These are phyloP conservation scores for Trichoderma lentiforme DNA, from an alignment of 2,329 filamentous ascomycete species.

Conservation along the genomic window DNA sequence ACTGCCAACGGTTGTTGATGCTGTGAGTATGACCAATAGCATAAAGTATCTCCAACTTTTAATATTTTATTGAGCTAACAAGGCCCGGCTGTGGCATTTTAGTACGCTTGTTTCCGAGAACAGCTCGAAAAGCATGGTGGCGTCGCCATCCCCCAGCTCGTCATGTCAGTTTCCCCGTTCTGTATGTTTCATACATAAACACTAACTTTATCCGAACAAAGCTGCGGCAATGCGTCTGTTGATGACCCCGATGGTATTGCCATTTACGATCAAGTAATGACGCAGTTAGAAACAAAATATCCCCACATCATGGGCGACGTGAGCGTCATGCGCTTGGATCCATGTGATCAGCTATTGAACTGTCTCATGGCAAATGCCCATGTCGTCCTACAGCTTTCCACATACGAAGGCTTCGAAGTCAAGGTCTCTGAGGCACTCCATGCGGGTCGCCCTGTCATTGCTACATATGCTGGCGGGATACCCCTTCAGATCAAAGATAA, in stretches of 20 bases:
- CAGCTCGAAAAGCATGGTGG: slow-evolving; percentile 52
- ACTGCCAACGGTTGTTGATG: slow-evolving; percentile 71
- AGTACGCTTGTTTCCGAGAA: slow-evolving; percentile 67
- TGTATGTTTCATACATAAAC: not conserved
- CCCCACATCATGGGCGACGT: slow-evolving; percentile 62
- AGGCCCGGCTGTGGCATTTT: not conserved
- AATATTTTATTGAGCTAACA: not conserved
- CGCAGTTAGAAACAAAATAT: slow-evolving; percentile 62
- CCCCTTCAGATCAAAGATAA: slow-evolving; percentile 71
- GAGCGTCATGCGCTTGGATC: slow-evolving; percentile 71
- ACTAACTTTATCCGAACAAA: slow-evolving; percentile 1
- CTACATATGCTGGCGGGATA: slow-evolving; percentile 73
- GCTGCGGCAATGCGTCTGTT: slow-evolving; percentile 72
- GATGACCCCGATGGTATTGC: slow-evolving; percentile 74
- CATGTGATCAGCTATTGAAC: slow-evolving; percentile 78
- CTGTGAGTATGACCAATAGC: slow-evolving; percentile 27
- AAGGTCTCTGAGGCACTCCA: slow-evolving; percentile 83
- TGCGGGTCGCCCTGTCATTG: slow-evolving; percentile 75
- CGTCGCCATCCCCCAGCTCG: slow-evolving; percentile 60
- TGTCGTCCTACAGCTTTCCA: slow-evolving; percentile 75
- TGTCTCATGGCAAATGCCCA: slow-evolving; percentile 68
- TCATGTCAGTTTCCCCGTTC: slow-evolving; percentile 48
- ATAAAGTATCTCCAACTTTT: not conserved
- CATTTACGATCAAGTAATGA: slow-evolving; percentile 70
- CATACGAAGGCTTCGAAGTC: slow-evolving; percentile 79